Conservation (phyloP, 345 rosid species). For the Rhodamnia rubescens region DNA sequence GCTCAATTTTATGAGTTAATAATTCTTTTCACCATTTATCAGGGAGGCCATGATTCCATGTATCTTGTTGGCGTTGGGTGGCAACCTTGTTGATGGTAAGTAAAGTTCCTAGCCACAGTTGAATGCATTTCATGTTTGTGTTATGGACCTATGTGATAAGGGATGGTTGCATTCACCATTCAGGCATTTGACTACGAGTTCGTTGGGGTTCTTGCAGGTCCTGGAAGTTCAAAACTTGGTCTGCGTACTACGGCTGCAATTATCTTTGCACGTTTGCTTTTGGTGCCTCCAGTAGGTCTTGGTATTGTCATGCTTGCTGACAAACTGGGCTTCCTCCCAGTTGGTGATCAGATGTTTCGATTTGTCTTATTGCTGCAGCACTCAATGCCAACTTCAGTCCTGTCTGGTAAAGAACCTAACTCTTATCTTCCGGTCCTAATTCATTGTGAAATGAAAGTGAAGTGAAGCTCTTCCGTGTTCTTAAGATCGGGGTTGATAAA, state of each 20-base stretch:
- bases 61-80: constrained; percentile 87
- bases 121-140: background rate
- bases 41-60: constrained; percentile 99
- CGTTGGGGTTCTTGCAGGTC: constrained; percentile 42
- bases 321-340: constrained; percentile 95
- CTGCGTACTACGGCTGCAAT: constrained; percentile 80
- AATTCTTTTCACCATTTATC: constrained; percentile 1
- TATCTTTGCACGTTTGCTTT: constrained; percentile 57
- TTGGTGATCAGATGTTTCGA: constrained; percentile 85
- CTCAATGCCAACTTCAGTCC: constrained; percentile 96
- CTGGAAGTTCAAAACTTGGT: constrained; percentile 96
- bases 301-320: constrained; percentile 92
- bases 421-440: background rate
- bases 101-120: background rate
- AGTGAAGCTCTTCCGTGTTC: background rate
- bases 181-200: background rate
- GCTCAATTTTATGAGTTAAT: background rate
- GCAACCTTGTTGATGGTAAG: constrained; percentile 93
- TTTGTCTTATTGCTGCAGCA: constrained; percentile 92
- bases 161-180: background rate
- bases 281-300: constrained; percentile 89
- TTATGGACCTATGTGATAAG: background rate
- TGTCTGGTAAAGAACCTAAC: constrained; percentile 39
- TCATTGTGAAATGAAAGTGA: background rate
- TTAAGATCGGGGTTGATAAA: background rate